Conservation (phyloP, 2,329 filamentous ascomycete genomes). For the Aspergillus amoenus region DNA sequence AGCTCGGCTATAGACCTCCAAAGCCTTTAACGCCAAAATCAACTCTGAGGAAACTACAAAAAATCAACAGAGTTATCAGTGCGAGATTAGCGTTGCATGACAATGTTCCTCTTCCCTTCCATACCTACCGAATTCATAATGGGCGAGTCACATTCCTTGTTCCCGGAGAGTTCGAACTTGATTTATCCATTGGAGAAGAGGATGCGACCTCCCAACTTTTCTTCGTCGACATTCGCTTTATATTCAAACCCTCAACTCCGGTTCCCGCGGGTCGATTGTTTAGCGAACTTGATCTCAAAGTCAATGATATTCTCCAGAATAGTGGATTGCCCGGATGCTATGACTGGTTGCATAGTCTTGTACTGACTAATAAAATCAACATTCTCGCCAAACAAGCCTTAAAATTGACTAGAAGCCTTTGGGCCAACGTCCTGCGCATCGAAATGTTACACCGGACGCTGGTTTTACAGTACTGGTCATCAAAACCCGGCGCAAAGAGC, state of each 20-base stretch:
- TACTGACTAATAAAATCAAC: slow-evolving; percentile 86
- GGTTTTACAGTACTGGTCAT: slow-evolving; percentile 87
- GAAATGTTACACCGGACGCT: slow-evolving; percentile 79
- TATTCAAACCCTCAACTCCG: slow-evolving; percentile 70
- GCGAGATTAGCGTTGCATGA: slow-evolving; percentile 84
- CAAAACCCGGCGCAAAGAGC: slow-evolving; percentile 70
- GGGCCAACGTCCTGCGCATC: slow-evolving; percentile 75
- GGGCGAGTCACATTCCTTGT: slow-evolving; percentile 91
- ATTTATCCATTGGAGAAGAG: slow-evolving; percentile 86
- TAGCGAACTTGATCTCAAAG: slow-evolving; percentile 64
- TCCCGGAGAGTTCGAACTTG: slow-evolving; percentile 82
- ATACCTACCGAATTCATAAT: slow-evolving; percentile 73
- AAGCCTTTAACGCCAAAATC: slow-evolving; percentile 69
- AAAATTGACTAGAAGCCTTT: slow-evolving; percentile 67
- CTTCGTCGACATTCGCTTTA: slow-evolving; percentile 88
- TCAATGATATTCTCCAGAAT: slow-evolving; percentile 69
- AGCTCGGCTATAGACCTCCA: slow-evolving; percentile 75
- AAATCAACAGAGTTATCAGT: slow-evolving; percentile 79
- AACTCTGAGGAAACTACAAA: slow-evolving; percentile 71
- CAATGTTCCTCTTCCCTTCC: slow-evolving; percentile 74
- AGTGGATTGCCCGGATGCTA: slow-evolving; percentile 80
- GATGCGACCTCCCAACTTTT: slow-evolving; percentile 81
- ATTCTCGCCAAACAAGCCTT: slow-evolving; percentile 76
- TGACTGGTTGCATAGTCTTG: slow-evolving; percentile 80
- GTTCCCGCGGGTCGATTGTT: slow-evolving; percentile 64